Conservation (phyloP, 2,329 filamentous ascomycete genomes). For the Keithomyces neogunnii region DNA sequence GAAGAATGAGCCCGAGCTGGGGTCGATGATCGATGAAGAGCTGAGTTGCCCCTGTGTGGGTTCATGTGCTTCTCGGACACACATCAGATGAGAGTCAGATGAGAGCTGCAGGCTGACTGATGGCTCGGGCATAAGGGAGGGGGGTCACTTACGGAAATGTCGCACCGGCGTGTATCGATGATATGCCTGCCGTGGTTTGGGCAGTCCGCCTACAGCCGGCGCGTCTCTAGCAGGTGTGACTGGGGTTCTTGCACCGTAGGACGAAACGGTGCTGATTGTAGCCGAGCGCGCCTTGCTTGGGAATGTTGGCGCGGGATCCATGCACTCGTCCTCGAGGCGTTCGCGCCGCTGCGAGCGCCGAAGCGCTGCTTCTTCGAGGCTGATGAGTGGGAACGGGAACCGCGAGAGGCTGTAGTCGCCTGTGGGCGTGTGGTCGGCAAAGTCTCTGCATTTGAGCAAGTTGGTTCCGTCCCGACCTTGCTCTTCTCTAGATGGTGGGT, state of each 20-base stretch:
- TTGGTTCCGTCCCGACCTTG: not conserved
- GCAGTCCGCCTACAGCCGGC: not conserved
- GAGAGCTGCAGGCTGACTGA: too few relatives aligned
- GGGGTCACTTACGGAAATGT: conserved; percentile 2
- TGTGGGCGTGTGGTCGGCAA: conserved; percentile 15
- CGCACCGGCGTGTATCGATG: not conserved
- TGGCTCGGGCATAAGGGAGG: too few relatives aligned
- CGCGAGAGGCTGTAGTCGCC: conserved; percentile 14
- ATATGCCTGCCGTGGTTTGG: conserved; percentile 1
- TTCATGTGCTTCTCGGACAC: not conserved
- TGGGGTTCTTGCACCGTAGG: conserved; percentile 18
- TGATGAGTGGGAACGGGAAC: conserved; percentile 28
- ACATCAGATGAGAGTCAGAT: not conserved
- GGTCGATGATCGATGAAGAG: conserved; percentile 4
- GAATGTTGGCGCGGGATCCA: conserved; percentile 19
- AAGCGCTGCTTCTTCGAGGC: conserved; percentile 27
- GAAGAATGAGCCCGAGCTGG: conserved; percentile 6
- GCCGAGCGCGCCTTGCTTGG: conserved; percentile 18
- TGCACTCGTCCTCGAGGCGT: conserved; percentile 29
- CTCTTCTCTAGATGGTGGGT: not conserved
- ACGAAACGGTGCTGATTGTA: conserved; percentile 22
- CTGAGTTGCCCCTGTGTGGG: not conserved
- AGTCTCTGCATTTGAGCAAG: not conserved
- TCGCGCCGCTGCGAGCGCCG: conserved; percentile 23
- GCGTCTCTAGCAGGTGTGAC: conserved; percentile 11